phyloP scores from a whole-genome alignment of 2,329 filamentous ascomycete genomes.

The Bipolaris zeicola region DNA sequence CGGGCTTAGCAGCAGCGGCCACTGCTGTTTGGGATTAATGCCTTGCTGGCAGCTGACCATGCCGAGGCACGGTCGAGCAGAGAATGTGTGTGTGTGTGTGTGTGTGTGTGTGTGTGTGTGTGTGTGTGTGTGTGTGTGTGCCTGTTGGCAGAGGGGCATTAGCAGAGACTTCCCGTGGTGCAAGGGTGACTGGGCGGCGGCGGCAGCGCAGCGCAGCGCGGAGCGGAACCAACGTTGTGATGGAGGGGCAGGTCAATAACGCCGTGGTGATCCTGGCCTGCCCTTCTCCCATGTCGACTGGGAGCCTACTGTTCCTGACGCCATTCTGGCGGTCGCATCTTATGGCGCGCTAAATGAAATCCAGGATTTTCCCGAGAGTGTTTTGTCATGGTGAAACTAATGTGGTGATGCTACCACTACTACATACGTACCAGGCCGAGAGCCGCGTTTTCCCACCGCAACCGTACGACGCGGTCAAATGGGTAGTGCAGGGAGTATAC shows the following conservation, averaged over 20 bases:
- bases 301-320: constrained; percentile 26
- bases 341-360: constrained; percentile 24
- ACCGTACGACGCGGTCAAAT: constrained; percentile 22
- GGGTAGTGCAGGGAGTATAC: constrained; percentile 15
- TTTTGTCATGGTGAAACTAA: constrained; percentile 18
- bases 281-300: constrained; percentile 8
- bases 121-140: neutral
- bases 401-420: neutral
- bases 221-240: constrained; percentile 11
- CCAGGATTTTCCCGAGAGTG: constrained; percentile 3
- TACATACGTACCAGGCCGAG: constrained; percentile 6
- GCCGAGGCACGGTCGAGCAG: constrained; percentile 6
- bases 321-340: constrained; percentile 29
- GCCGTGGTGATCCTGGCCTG: constrained; percentile 1
- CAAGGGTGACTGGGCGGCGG: constrained; percentile 14
- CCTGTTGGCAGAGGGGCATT: constrained; percentile 5
- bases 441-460: constrained; percentile 19
- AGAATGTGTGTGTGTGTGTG: constrained; percentile 4
- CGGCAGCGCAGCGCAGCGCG: constrained; percentile 8
- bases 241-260: constrained; percentile 1
- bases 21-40: constrained; percentile 23
- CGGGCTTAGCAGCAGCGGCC: constrained; percentile 14
- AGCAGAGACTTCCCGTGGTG: constrained; percentile 18
- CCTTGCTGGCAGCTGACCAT: constrained; percentile 25
- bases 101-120: constrained; percentile 11